A percentile compares a stretch with the other conserved stretches of the same genome.
Conservation (phyloP, 768 basidiomycete genomes). For the Kwoniella europaea region DNA sequence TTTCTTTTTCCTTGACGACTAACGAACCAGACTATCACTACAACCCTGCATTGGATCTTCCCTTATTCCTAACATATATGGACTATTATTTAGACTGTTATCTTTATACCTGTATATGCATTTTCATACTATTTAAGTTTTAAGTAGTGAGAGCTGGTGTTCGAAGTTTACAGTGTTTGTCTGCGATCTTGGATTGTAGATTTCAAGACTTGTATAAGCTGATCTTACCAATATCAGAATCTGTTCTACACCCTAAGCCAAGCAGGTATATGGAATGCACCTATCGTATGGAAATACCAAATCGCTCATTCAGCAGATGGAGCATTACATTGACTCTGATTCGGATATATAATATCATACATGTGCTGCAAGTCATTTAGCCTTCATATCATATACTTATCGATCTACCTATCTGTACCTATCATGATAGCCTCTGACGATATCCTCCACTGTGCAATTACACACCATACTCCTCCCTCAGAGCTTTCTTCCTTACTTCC, state of each 20-base stretch:
- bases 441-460: constrained; percentile 6
- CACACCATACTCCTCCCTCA: constrained; percentile 79
- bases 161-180: too few species aligned
- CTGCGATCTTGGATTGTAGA: too few species aligned
- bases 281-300: too few species aligned
- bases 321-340: too few species aligned
- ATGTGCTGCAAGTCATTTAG: too few species aligned
- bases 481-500: constrained; percentile 74
- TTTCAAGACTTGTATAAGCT: too few species aligned
- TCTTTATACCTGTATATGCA: not conserved
- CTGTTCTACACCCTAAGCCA: too few species aligned
- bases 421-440: not conserved
- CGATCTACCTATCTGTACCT: not conserved
- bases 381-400: not conserved
- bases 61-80: not conserved
- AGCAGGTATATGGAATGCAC: too few species aligned
- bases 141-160: too few species aligned
- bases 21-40: not conserved
- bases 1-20: not conserved
- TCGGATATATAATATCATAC: too few species aligned
- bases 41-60: constrained; percentile 1
- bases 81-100: not conserved
- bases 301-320: too few species aligned
- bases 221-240: too few species aligned
- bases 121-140: not conserved